phyloP scores from a whole-genome alignment of 2,329 filamentous ascomycete species.

The Cladosporium sp. region DNA sequence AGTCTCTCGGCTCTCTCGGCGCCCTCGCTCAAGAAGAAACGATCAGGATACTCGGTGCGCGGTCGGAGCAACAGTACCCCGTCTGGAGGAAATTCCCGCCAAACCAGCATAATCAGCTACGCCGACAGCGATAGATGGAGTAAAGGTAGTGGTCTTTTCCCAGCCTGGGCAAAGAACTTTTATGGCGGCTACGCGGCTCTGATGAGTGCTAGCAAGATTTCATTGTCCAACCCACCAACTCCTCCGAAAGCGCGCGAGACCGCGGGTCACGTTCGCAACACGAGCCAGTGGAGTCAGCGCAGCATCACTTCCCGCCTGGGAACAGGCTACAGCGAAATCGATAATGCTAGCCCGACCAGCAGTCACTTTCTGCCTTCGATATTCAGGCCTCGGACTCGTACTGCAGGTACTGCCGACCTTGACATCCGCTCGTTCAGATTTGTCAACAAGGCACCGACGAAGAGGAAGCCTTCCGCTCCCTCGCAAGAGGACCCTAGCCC shows the following conservation, averaged over 20 bases:
- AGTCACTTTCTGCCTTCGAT: conserved; percentile 32
- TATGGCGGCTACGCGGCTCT: conserved; percentile 28
- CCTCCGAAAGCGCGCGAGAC: conserved; percentile 10
- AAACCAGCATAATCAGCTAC: conserved; percentile 27
- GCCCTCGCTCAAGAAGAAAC: conserved; percentile 28
- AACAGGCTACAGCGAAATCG: conserved; percentile 25
- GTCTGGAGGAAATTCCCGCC: conserved; percentile 23
- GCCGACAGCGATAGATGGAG: conserved; percentile 26
- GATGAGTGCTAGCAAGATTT: conserved; percentile 26
- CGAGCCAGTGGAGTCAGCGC: conserved; percentile 28
- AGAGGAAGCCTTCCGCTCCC: conserved; percentile 2
- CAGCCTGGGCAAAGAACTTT: conserved; percentile 33
- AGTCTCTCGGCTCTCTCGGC: conserved; percentile 31
- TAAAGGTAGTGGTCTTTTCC: conserved; percentile 29
- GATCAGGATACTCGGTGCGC: conserved; percentile 30
- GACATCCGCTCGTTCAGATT: conserved; percentile 19
- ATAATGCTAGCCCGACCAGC: conserved; percentile 26
- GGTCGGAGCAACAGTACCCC: conserved; percentile 30
- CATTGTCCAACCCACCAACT: conserved; percentile 21
- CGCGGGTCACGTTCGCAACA: conserved; percentile 19
- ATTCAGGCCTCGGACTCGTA: conserved; percentile 31
- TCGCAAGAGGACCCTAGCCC: conserved; percentile 11
- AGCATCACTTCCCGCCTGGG: conserved; percentile 30
- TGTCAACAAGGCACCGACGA: conserved; percentile 13
- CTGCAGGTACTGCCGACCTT: conserved; percentile 18